Evolutionary conservation across 352 stramenopile species (phyloP).

Genomic region (Pythium periplocum): DNA sequence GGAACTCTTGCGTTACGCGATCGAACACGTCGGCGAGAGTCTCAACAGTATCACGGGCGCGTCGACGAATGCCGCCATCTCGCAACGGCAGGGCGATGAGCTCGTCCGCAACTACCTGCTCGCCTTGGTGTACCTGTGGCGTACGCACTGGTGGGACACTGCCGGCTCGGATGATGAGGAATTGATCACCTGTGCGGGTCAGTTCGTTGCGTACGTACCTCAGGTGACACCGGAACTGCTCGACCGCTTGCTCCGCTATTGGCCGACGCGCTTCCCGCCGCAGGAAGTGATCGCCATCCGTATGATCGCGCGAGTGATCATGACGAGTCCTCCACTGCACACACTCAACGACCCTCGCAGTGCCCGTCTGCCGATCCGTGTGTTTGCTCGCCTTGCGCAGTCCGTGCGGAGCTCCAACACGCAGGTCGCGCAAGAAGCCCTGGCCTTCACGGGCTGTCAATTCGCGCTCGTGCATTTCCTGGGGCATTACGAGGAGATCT

Average conservation of each 20-base stretch:
- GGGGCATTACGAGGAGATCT: slow-evolving; percentile 54
- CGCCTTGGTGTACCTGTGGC: slow-evolving; percentile 62
- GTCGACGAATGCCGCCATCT: slow-evolving; percentile 14
- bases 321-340: slow-evolving; percentile 67
- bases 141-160: slow-evolving; percentile 70
- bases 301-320: slow-evolving; percentile 79
- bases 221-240: slow-evolving; percentile 47
- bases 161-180: slow-evolving; percentile 78
- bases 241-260: slow-evolving; percentile 44
- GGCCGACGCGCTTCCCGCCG: slow-evolving; percentile 60
- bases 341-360: slow-evolving; percentile 26
- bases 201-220: slow-evolving; percentile 83
- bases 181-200: slow-evolving; percentile 72
- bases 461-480: slow-evolving; percentile 79
- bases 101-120: slow-evolving; percentile 68
- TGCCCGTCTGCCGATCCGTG: slow-evolving; percentile 10
- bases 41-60: slow-evolving; percentile 25
- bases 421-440: slow-evolving; percentile 71
- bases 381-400: slow-evolving; percentile 61
- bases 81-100: slow-evolving; percentile 33
- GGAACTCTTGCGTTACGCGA: slow-evolving; percentile 75
- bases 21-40: slow-evolving; percentile 72
- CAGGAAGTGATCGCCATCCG: slow-evolving; percentile 74
- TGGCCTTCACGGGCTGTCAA: slow-evolving; percentile 80
- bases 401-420: slow-evolving; percentile 54